Percentiles rank a stretch among this genome's conserved stretches.
phyloP scores from a whole-genome alignment of 2,329 filamentous ascomycete species.

The Mycosphaerella sp. region DNA sequence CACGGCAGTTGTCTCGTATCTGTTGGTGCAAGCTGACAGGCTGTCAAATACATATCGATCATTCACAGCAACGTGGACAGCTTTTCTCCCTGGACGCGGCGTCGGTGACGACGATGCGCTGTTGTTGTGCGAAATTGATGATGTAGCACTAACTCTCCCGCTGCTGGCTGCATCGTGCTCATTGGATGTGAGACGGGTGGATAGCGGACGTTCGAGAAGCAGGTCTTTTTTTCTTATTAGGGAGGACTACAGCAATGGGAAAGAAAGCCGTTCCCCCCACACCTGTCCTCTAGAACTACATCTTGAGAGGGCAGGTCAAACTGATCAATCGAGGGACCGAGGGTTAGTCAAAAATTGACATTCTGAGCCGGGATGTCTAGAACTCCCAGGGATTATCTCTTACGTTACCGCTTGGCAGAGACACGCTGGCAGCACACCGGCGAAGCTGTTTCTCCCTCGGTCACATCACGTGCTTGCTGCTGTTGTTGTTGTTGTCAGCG shows the following conservation, averaged over 20 bases:
- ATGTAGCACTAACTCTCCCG: not conserved
- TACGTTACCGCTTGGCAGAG: not conserved
- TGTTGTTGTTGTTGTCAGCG: too few species aligned
- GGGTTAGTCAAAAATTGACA: not conserved
- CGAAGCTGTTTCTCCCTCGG: too few species aligned
- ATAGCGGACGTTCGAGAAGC: conserved; percentile 1
- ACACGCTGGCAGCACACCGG: too few species aligned
- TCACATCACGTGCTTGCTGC: too few species aligned
- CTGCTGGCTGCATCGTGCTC: not conserved
- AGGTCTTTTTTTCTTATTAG: not conserved
- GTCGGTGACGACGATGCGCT: conserved; percentile 5
- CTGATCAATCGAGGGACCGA: not conserved
- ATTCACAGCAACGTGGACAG: conserved; percentile 13
- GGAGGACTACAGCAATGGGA: not conserved
- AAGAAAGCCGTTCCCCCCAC: not conserved
- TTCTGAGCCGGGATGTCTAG: not conserved
- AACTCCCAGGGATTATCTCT: not conserved
- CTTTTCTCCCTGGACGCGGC: conserved; percentile 7
- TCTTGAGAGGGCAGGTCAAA: not conserved
- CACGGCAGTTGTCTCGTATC: conserved; percentile 13
- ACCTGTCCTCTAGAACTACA: conserved; percentile 5
- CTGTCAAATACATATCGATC: conserved; percentile 15
- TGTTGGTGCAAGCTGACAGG: conserved; percentile 16
- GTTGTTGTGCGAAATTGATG: not conserved
- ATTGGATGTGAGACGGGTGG: not conserved